Evolutionary conservation across 2,329 filamentous ascomycete genomes (phyloP), one percentile per base, ranked within the genome.

Genomic region (Apiospora koreana): DNA sequence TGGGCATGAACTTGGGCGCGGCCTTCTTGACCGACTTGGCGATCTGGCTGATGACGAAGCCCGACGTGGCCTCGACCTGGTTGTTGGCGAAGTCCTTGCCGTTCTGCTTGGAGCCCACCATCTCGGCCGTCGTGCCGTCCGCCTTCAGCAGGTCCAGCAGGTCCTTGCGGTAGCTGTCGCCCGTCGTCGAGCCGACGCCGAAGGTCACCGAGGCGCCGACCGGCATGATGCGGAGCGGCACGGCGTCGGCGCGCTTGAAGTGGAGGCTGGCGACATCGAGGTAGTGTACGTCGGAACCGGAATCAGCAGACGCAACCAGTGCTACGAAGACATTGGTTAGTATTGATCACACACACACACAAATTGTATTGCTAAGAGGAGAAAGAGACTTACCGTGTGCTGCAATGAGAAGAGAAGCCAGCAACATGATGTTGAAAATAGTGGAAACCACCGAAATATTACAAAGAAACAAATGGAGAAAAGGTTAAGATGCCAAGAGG

Each of bases 131-230:
- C 77, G 80, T 80, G 41, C 79, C 80, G 25, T 76, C 75, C n/a
- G 72, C 70, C n/a, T 72, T 46, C 45, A 84, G 78, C 41, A 79
- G 74, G 31, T 74, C 69, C 58, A 76, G 77, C 3, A 84, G 76
- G 54, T 73, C 70, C 25, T 75, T 69, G 43, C 83, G 81, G 75
- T 83, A 84, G 66, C 83, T 82, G 73, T 83, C 83, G 69, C 76
- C 79, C 66, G 80, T 77, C 1, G 79, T 75, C 1, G 82, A 84
- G 4, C 41, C 74, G 10, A 73, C 45, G 65, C 83, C 83, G 64
- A 74, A 80, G 12, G 82, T 83, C 70, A 85, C 84, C 68, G 81
- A 84, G 1, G 83, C 83, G 65, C 83, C 83, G 2, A 85, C 78
- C 2, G 83, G 78, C 80, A 85, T 83, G 73, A 84, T 79, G 58